phyloP scores from a whole-genome alignment of 768 basidiomycete species.

The Austroboletus eburneus region DNA sequence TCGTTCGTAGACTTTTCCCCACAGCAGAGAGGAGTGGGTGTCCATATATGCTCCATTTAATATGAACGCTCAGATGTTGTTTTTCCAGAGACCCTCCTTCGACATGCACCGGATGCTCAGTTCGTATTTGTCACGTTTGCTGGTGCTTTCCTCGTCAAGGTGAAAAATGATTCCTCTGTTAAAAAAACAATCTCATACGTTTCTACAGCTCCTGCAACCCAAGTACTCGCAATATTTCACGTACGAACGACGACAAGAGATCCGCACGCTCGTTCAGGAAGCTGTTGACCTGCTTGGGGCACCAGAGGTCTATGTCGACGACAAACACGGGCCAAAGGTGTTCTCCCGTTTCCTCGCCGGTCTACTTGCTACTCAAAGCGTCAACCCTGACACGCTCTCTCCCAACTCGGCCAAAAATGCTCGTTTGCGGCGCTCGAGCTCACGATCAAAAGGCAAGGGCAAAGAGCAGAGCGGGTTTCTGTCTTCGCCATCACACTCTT shows the following conservation, averaged over 20 bases:
- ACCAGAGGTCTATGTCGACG: slow-evolving; percentile 72
- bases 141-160: slow-evolving; percentile 79
- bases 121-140: slow-evolving; percentile 80
- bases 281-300: slow-evolving; percentile 66
- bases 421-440: slow-evolving; percentile 16
- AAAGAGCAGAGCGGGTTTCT: slow-evolving; percentile 6
- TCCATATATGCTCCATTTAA: not conserved
- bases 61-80: not conserved
- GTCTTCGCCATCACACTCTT: slow-evolving; percentile 2
- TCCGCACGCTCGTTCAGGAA: slow-evolving; percentile 58
- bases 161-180: slow-evolving; percentile 20
- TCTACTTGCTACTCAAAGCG: slow-evolving; percentile 58
- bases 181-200: not conserved
- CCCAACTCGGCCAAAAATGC: slow-evolving; percentile 13
- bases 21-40: slow-evolving; percentile 49
- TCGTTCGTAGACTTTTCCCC: slow-evolving; percentile 54
- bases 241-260: slow-evolving; percentile 54
- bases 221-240: slow-evolving; percentile 63
- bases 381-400: slow-evolving; percentile 17
- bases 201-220: slow-evolving; percentile 66
- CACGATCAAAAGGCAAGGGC: slow-evolving; percentile 13
- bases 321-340: slow-evolving; percentile 74
- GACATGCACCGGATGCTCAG: slow-evolving; percentile 77
- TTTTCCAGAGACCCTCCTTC: slow-evolving; percentile 47
- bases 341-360: slow-evolving; percentile 77